Base-by-base conservation (phyloP, 2,329 filamentous ascomycete genomes). In the Ustulina deusta region DNA sequence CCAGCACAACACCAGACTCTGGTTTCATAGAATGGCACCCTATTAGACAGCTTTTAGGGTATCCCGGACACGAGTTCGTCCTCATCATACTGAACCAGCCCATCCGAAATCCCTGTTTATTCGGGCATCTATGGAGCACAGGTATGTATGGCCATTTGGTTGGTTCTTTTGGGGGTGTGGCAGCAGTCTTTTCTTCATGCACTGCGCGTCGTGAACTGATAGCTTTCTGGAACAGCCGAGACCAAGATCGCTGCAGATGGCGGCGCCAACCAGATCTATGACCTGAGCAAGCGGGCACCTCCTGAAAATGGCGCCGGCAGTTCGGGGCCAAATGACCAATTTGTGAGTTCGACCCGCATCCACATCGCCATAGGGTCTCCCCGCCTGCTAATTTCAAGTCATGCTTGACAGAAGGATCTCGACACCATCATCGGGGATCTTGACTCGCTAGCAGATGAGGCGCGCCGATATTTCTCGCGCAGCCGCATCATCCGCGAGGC, bases 391-490 rank as follows among this genome's bases (percentile, higher is more conserved):
- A 40, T 42, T 29, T n/a, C 32, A 32, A 60, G 36, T 57, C 20
- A 22, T 17, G 22, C 49, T 29, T n/a, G 54, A 29, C 63, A 87
- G 85, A 80, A 88, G 76, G 83, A 89, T 65, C 87, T 93, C 1
- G 83, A 92, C 75, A 83, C 87, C 62, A 94, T 99, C 69, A 89
- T 97, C 73, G 96, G 96, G 54, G 96, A 99, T 78, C 86, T 99
- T 10, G 96, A 99, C 81, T 97, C 95, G 3, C 83, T 98, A 20
- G 82, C 82, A 2, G 83, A 87, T 10, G 80, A 87, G 13, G 86
- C 92, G 11, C 84, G 85, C 51, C 3, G 4, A 60, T 75, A 84
- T n/a, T 91, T 91, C 79, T 97, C 94, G 80, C 83, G 86, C 38
- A 81, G 93, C 1, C 76, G 84, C 13, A 84, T 98, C 61, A 85